Base-by-base conservation (phyloP, 768 basidiomycete genomes). In the Tylopilus subfusipes region DNA sequence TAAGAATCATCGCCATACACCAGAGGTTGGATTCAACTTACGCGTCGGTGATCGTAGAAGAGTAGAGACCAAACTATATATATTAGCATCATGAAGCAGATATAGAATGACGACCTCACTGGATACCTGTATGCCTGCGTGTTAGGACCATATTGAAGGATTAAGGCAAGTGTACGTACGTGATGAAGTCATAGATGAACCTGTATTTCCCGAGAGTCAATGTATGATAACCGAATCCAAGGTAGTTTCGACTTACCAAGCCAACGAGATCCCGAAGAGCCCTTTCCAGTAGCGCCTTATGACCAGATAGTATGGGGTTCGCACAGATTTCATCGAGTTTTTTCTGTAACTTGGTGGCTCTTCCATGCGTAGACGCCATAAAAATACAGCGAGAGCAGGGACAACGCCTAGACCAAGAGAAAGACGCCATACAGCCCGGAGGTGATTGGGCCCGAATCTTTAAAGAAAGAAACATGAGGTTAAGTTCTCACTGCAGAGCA, bases 321-420 rank as follows among this genome's bases (percentile, higher is more conserved):
- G 76, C 11, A 82, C 79, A 43, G 79, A 67, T 61, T 83, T 88
- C 90, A 95, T 93, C 1, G 88, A 85, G 68, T 90, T 82, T 59
- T 82, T 85, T 68, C 79, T 84, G 69, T 79, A 94, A 18, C 83
- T 75, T 13, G 76, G 76, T 1, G 93, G 90, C 63, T 95, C 90
- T 27, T 84, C 78, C 88, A 95, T 92, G 55, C 77, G 81, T 50
- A 92, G 65, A 59, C 93, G 90, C 92, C 93, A 95, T 47, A 91
- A 62, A 63, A 95, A 83, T n/a, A 95, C 86, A 9, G 82, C 79
- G 13, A 83, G 60, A 7, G 93, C 93, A 33, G 93, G 93, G 52
- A 96, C 65, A 38, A 86, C 74, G 31, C 93, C 93, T 10, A 96
- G 79, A 30, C 90, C 93, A 11, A 96, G 79, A 21, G 92, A 89